Percentiles rank a stretch among this genome's conserved stretches.
Evolutionary conservation across 305 asterid genomes (phyloP).

Genomic region (Fraxinus baroniana): DNA sequence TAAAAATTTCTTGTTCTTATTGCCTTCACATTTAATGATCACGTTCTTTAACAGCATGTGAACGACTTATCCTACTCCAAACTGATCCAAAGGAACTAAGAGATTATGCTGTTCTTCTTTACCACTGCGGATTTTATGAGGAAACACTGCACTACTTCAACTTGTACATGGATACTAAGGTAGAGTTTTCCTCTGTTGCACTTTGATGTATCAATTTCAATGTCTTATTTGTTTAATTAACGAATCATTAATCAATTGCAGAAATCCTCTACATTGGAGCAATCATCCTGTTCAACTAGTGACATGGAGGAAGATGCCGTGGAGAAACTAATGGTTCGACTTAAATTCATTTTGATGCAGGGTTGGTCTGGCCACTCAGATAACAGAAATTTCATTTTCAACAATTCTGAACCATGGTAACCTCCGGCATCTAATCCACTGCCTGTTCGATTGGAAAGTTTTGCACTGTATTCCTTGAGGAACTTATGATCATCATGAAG

Average conservation of each 20-base stretch:
- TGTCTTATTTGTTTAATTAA: neutral
- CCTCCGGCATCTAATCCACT: neutral
- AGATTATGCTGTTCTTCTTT: slow-evolving; percentile 70
- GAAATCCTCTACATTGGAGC: slow-evolving; percentile 26
- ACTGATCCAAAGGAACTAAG: slow-evolving; percentile 61
- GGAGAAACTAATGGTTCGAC: slow-evolving; percentile 54
- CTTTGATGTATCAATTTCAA: neutral
- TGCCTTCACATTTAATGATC: slow-evolving; percentile 17
- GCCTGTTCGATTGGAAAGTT: neutral
- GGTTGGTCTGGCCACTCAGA: slow-evolving; percentile 60
- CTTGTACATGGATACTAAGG: slow-evolving; percentile 55
- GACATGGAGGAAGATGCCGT: slow-evolving; percentile 59
- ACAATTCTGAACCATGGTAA: slow-evolving; percentile 76
- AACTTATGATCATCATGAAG: neutral
- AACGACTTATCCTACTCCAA: slow-evolving; percentile 69
- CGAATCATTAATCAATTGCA: slow-evolving; percentile 13
- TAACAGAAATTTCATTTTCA: slow-evolving; percentile 45
- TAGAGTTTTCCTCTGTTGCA: slow-evolving; percentile 16
- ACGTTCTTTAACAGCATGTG: slow-evolving; percentile 56
- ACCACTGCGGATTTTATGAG: slow-evolving; percentile 76
- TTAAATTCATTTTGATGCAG: slow-evolving; percentile 67
- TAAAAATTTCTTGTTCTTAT: neutral
- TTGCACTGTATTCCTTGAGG: neutral
- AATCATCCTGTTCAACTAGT: slow-evolving; percentile 30
- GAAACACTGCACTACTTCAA: slow-evolving; percentile 59